A percentile compares a stretch with the other conserved stretches of the same genome.
These are phyloP conservation scores for Xylariaceae sp. DNA, from an alignment of 2,329 filamentous ascomycete genomes.

Conservation along the genomic window DNA sequence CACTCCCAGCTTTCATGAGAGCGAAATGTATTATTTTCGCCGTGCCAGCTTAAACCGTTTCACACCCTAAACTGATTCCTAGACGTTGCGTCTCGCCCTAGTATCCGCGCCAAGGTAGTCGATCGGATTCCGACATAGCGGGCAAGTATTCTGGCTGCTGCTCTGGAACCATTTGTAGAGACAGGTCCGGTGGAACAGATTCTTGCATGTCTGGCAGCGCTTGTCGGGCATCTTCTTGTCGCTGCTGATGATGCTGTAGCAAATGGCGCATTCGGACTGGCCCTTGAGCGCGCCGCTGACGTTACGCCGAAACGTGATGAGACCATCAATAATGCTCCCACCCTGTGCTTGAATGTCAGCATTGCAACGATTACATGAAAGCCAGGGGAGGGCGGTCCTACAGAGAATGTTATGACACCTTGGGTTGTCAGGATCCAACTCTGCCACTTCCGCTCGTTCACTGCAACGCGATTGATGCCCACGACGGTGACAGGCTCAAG, in stretches of 20 bases:
- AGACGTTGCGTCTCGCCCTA: slow-evolving; percentile 16
- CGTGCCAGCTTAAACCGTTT: too few relatives aligned
- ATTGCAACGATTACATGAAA: neutral
- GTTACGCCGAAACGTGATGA: slow-evolving; percentile 79
- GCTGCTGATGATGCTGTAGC: slow-evolving; percentile 85
- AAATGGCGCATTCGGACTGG: slow-evolving; percentile 92
- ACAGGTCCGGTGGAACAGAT: slow-evolving; percentile 83
- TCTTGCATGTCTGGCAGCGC: slow-evolving; percentile 84
- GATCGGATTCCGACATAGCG: slow-evolving; percentile 86
- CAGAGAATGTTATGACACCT: slow-evolving; percentile 85
- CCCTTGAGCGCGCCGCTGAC: slow-evolving; percentile 83
- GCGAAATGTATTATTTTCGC: too few relatives aligned
- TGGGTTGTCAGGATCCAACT: slow-evolving; percentile 83
- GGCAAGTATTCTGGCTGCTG: slow-evolving; percentile 86
- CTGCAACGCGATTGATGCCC: slow-evolving; percentile 74
- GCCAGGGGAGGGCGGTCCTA: slow-evolving; percentile 25
- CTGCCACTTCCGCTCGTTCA: slow-evolving; percentile 88
- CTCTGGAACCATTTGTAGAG: slow-evolving; percentile 96
- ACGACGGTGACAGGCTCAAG: slow-evolving; percentile 70
- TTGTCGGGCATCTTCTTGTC: slow-evolving; percentile 91
- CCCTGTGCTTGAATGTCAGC: slow-evolving; percentile 48
- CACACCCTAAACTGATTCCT: too few relatives aligned
- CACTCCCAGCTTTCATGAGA: too few relatives aligned
- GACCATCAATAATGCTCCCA: slow-evolving; percentile 78
- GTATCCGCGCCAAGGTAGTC: slow-evolving; percentile 38